phyloP scores from a whole-genome alignment of 768 basidiomycete species.

The Hypholoma sublateritium region DNA sequence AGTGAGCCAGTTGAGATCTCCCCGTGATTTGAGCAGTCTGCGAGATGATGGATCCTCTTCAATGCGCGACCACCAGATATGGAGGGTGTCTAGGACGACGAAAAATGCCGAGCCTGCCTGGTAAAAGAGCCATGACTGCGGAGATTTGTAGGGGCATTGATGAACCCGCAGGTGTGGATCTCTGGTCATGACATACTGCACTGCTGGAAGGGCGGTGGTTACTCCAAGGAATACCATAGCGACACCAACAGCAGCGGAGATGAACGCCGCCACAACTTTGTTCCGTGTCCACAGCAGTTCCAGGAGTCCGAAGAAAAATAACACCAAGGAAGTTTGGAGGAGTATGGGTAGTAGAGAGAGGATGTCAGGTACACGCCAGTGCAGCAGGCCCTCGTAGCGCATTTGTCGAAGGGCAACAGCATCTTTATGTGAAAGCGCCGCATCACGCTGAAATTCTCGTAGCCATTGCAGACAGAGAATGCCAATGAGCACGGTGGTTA shows the following conservation, averaged over 20 bases:
- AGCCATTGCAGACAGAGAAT: constrained; percentile 29
- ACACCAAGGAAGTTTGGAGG: constrained; percentile 22
- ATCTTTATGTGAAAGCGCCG: constrained; percentile 24
- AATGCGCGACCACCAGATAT: constrained; percentile 21
- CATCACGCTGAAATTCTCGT: constrained; percentile 25
- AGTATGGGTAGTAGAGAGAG: constrained; percentile 23
- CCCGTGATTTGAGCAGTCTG: constrained; percentile 23
- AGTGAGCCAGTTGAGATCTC: constrained; percentile 27
- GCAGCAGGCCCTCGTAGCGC: constrained; percentile 24
- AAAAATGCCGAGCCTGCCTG: constrained; percentile 21
- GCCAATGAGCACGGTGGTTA: constrained; percentile 25
- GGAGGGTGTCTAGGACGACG: constrained; percentile 17
- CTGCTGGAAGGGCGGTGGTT: constrained; percentile 26
- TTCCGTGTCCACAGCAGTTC: constrained; percentile 25
- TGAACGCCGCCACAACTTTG: constrained; percentile 16
- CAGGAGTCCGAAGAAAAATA: constrained; percentile 26
- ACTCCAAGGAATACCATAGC: constrained; percentile 23
- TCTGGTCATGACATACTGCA: constrained; percentile 25
- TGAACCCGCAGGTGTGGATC: constrained; percentile 23
- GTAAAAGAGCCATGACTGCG: constrained; percentile 32
- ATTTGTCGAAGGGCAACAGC: constrained; percentile 26
- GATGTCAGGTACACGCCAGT: constrained; percentile 27
- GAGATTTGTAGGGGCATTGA: constrained; percentile 33
- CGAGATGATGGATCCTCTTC: constrained; percentile 23
- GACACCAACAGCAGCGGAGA: constrained; percentile 18